Conservation (phyloP, 371 early-diverging fungal genomes). For the Blakeslea trispora region DNA sequence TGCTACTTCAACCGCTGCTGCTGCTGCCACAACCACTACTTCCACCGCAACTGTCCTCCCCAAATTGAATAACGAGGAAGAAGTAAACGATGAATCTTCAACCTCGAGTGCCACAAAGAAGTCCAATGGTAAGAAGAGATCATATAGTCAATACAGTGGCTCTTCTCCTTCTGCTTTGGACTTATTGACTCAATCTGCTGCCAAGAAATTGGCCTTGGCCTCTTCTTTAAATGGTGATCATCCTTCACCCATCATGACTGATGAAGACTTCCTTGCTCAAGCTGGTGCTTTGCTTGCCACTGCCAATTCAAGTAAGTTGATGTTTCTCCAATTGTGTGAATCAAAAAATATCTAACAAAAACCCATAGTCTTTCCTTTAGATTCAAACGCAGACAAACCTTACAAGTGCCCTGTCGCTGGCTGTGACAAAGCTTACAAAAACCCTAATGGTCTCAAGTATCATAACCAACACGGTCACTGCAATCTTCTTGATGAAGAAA, state of each 20-base stretch:
- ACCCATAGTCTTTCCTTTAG: slow-evolving; percentile 16
- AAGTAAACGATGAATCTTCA: slow-evolving; percentile 3
- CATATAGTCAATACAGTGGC: slow-evolving; percentile 19
- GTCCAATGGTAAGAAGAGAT: slow-evolving; percentile 30
- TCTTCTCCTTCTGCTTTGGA: slow-evolving; percentile 25
- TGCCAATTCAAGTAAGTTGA: slow-evolving; percentile 33
- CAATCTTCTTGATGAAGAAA: slow-evolving; percentile 46
- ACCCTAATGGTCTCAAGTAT: slow-evolving; percentile 97
- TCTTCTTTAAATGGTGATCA: slow-evolving; percentile 29
- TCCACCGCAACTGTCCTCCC: too few species aligned
- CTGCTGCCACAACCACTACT: too few species aligned
- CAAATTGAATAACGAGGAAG: not conserved
- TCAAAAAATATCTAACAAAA: slow-evolving; percentile 1
- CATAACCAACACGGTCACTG: slow-evolving; percentile 90
- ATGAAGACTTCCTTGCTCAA: slow-evolving; percentile 54
- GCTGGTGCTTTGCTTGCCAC: slow-evolving; percentile 51
- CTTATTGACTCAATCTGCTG: slow-evolving; percentile 33
- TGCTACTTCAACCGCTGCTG: slow-evolving; percentile 12
- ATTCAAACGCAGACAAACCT: slow-evolving; percentile 65
- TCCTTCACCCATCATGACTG: slow-evolving; percentile 36
- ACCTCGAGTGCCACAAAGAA: slow-evolving; percentile 2
- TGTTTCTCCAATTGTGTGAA: not conserved
- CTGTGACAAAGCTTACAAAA: slow-evolving; percentile 98
- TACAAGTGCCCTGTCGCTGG: slow-evolving; percentile 85
- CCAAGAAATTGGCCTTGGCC: slow-evolving; percentile 44